Percentiles rank a stretch among this genome's conserved stretches.
These are phyloP conservation scores for Trichosanthes cucumerina DNA, from an alignment of 306 rosid genomes.

Conservation along the genomic window DNA sequence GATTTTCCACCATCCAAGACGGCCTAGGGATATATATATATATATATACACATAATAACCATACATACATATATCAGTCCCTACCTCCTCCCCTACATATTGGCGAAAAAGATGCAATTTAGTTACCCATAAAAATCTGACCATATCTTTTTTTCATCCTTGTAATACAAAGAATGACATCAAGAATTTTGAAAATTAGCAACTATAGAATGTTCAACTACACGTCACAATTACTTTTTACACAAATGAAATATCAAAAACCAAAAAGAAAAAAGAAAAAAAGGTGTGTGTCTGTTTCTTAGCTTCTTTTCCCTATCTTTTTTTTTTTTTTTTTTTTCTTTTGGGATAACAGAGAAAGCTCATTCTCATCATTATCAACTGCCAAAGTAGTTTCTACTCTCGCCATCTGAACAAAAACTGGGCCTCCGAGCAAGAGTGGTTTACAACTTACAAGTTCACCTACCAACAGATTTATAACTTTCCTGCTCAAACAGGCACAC, in stretches of 20 bases:
- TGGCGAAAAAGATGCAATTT: not conserved
- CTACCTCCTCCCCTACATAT: not conserved
- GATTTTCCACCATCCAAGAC: not conserved
- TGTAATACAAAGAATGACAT: not conserved
- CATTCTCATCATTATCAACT: conserved; percentile 4
- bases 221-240: not conserved
- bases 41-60: too few relatives aligned
- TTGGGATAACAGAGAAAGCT: not conserved
- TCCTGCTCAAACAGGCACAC: conserved; percentile 68
- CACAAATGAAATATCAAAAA: conserved; percentile 9
- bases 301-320: not conserved
- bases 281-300: not conserved
- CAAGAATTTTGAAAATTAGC: not conserved
- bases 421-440: conserved; percentile 27
- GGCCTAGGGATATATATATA: too few relatives aligned
- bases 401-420: conserved; percentile 9
- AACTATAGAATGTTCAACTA: not conserved
- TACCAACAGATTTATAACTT: conserved; percentile 12
- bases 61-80: not conserved
- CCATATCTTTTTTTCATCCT: not conserved
- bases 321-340: not conserved
- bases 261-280: not conserved
- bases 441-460: conserved; percentile 36
- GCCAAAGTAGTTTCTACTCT: not conserved
- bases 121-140: not conserved